phyloP scores from a whole-genome alignment of 306 rosid species.

The Quercus dentata region DNA sequence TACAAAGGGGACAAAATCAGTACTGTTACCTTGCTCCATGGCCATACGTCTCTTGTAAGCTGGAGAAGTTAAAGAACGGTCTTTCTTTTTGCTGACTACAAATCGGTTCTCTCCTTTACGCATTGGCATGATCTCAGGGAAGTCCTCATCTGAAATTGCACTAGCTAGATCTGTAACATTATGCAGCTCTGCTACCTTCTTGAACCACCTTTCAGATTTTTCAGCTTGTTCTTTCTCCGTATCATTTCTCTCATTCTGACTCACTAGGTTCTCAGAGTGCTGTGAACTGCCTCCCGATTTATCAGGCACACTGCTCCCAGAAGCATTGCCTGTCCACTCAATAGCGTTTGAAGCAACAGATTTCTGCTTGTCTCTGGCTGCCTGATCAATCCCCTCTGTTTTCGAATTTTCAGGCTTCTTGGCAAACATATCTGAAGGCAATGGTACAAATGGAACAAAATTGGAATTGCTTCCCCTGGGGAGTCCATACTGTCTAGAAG shows the following conservation, averaged over 20 bases:
- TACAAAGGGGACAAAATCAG: conserved; percentile 80
- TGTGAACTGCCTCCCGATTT: conserved; percentile 21
- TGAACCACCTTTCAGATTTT: conserved; percentile 90
- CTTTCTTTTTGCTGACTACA: conserved; percentile 86
- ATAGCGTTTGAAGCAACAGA: conserved; percentile 8
- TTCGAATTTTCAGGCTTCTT: conserved; percentile 43
- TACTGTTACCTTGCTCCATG: conserved; percentile 61
- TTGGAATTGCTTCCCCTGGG: conserved; percentile 33
- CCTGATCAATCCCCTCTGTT: conserved; percentile 28
- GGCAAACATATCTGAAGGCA: conserved; percentile 47
- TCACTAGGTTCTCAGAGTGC: conserved; percentile 19
- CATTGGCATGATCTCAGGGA: conserved; percentile 94
- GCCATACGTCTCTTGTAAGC: conserved; percentile 75
- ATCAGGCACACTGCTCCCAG: conserved; percentile 18
- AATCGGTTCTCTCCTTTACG: conserved; percentile 92
- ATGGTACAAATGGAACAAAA: conserved; percentile 53
- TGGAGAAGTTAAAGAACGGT: conserved; percentile 82
- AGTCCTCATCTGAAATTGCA: conserved; percentile 72
- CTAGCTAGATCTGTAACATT: conserved; percentile 58
- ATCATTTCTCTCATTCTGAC: conserved; percentile 29
- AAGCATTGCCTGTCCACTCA: conserved; percentile 9
- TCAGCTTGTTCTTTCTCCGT: conserved; percentile 63
- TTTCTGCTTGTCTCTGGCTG: conserved; percentile 5
- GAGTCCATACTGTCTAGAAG: conserved; percentile 27
- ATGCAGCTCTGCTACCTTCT: conserved; percentile 76